phyloP scores from a whole-genome alignment of 768 basidiomycete genomes.

The Lentinula boryana region DNA sequence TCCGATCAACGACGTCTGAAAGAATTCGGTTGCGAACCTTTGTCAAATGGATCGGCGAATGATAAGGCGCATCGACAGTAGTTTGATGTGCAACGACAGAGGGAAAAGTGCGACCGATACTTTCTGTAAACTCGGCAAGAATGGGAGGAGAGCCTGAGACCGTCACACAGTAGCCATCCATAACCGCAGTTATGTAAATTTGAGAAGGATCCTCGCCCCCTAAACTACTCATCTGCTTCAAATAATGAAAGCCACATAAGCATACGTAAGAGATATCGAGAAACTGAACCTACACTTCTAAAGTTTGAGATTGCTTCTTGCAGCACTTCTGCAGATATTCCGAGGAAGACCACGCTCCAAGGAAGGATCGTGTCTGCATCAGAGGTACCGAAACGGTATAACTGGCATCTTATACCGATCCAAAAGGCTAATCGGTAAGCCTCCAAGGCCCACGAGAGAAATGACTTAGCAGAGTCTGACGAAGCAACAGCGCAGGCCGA shows the following conservation, averaged over 20 bases:
- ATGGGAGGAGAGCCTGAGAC: constrained; percentile 53
- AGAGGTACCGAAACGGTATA: constrained; percentile 17
- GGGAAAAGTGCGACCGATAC: constrained; percentile 24
- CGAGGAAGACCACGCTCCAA: constrained; percentile 41
- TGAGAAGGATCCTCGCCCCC: constrained; percentile 12
- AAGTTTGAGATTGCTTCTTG: constrained; percentile 14
- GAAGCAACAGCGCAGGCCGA: constrained; percentile 36
- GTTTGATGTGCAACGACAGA: constrained; percentile 31
- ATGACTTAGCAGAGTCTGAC: constrained; percentile 24
- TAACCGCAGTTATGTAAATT: constrained; percentile 46
- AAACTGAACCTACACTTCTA: constrained; percentile 6
- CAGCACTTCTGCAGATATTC: constrained; percentile 16
- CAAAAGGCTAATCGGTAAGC: constrained; percentile 36
- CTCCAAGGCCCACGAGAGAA: constrained; percentile 28
- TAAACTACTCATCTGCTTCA: neutral
- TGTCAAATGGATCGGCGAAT: constrained; percentile 27
- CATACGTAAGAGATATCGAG: constrained; percentile 1
- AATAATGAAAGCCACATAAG: neutral
- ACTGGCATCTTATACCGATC: constrained; percentile 34
- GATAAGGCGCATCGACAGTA: constrained; percentile 47
- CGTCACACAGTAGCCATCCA: constrained; percentile 42
- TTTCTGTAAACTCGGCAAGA: constrained; percentile 35
- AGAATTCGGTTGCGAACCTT: constrained; percentile 34
- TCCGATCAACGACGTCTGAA: constrained; percentile 34
- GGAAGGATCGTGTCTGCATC: constrained; percentile 21